phyloP scores from a whole-genome alignment of 257 asterid genomes.

The Datura wrightii region DNA sequence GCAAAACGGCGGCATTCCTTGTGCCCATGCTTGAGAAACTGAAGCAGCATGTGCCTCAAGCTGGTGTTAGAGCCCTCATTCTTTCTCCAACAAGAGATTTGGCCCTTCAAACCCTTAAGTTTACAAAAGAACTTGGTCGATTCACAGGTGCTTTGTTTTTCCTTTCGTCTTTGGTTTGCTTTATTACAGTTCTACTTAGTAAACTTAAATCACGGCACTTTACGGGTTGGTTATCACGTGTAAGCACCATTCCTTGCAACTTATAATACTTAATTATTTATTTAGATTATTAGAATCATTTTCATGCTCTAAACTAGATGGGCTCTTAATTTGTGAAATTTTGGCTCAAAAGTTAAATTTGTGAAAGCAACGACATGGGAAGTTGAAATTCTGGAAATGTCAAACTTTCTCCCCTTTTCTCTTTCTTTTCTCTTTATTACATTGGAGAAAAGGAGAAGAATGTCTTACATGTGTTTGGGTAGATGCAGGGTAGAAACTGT shows the following conservation, averaged over 20 bases:
- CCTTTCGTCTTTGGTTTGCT: not conserved
- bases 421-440: not conserved
- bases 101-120: conserved; percentile 92
- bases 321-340: no score
- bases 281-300: no score
- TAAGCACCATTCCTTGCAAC: no score
- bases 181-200: no score
- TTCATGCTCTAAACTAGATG: not conserved
- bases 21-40: conserved; percentile 94
- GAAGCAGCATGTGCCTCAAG: conserved; percentile 85
- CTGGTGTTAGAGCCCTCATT: conserved; percentile 87
- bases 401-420: not conserved
- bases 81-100: conserved; percentile 92
- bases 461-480: not conserved
- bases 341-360: not conserved
- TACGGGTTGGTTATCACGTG: no score
- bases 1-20: conserved; percentile 90
- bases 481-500: not conserved
- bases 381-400: not conserved
- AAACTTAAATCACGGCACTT: no score
- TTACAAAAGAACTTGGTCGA: conserved; percentile 77
- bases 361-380: not conserved
- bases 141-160: conserved; percentile 65
- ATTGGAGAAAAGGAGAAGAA: not conserved
- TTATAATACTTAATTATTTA: no score